Base-by-base conservation (phyloP, 2,329 filamentous ascomycete species). In the Arthrobotrys pseudoclavata region DNA sequence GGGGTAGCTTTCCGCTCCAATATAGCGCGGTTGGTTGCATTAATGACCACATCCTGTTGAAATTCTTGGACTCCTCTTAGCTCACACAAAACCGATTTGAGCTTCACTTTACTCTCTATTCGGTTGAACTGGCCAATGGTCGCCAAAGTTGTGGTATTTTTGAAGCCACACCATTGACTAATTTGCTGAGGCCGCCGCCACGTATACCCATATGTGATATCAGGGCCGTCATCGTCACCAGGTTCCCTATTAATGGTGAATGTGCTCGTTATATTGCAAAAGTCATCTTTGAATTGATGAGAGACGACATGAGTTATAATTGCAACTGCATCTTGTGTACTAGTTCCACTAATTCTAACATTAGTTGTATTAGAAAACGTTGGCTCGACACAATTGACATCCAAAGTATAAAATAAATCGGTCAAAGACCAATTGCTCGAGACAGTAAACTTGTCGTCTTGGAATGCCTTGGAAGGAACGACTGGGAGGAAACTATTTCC, bases 401-500 rank as follows among this genome's bases (percentile, higher is more conserved):
- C 68, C 6, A 63, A 20, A 4, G 68, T 31, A 45, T 70, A 70
- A 6, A 45, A 53, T 3, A 12, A 24, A 10, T 45, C 22, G 12
- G 42, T 18, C 15, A 70, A 13, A 5, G 67, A 50, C 67, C 67
- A 69, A 18, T 69, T 69, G 15, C 52, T 69, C 6, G 63, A 67
- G 5, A 31, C 6, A 10, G 26, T 2, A 12, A 69, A 61, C 37
- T 29, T 20, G 1, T 12, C 9, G 1, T 24, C 18, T 1, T 9
- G 7, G 7, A 24, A 50, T 50, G 20, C 20, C 1, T 22, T 13
- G 9, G 53, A 45, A n/a, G 67, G 67, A 1, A 10, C 15, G 0
- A 69, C n/a, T 3, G 68, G 68, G 15, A 71, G 57, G 26, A 71
- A 63, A 20, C 57, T 71, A 42, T 63, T 29, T 15, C 60, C 68